These are phyloP conservation scores for Dryadomyces quercivorus DNA, from an alignment of 2,329 filamentous ascomycete species.

Conservation along the genomic window DNA sequence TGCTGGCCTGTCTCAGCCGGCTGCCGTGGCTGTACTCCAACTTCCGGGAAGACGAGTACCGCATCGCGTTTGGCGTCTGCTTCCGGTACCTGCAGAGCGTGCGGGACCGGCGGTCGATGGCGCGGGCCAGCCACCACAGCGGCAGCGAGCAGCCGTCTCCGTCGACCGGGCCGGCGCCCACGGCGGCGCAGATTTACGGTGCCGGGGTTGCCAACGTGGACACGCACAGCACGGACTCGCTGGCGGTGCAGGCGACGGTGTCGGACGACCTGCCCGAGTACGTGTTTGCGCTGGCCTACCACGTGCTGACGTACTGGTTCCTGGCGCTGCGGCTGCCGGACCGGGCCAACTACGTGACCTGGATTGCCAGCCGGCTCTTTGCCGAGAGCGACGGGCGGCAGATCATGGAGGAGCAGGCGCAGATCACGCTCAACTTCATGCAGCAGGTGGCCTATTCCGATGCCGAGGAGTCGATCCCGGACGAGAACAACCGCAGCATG, in stretches of 20 bases:
- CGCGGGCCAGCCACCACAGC: slow-evolving; percentile 25
- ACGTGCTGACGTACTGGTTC: slow-evolving; percentile 97
- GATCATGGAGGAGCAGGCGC: slow-evolving; percentile 77
- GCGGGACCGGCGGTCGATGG: slow-evolving; percentile 48
- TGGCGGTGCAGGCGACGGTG: slow-evolving; percentile 11
- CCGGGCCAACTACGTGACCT: slow-evolving; percentile 70
- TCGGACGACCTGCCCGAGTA: slow-evolving; percentile 80
- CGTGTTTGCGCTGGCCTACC: slow-evolving; percentile 84
- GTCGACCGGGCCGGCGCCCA: neutral
- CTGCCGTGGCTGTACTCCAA: slow-evolving; percentile 78
- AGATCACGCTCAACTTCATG: slow-evolving; percentile 92
- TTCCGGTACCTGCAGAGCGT: slow-evolving; percentile 88
- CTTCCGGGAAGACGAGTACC: slow-evolving; percentile 83
- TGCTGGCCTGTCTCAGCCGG: slow-evolving; percentile 78
- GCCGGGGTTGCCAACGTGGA: slow-evolving; percentile 1
- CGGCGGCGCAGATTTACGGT: neutral
- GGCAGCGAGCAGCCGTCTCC: neutral
- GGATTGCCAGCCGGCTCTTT: slow-evolving; percentile 82
- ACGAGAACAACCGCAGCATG: slow-evolving; percentile 33
- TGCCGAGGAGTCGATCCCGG: slow-evolving; percentile 55
- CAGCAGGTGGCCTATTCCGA: slow-evolving; percentile 79
- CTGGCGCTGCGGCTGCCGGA: slow-evolving; percentile 77
- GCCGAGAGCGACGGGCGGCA: slow-evolving; percentile 63
- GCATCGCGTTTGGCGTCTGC: slow-evolving; percentile 88
- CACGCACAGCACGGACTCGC: slow-evolving; percentile 14